Evolutionary conservation across 805 yeast genomes (phyloP).

Genomic region (Blastobotrys mokoenaii): DNA sequence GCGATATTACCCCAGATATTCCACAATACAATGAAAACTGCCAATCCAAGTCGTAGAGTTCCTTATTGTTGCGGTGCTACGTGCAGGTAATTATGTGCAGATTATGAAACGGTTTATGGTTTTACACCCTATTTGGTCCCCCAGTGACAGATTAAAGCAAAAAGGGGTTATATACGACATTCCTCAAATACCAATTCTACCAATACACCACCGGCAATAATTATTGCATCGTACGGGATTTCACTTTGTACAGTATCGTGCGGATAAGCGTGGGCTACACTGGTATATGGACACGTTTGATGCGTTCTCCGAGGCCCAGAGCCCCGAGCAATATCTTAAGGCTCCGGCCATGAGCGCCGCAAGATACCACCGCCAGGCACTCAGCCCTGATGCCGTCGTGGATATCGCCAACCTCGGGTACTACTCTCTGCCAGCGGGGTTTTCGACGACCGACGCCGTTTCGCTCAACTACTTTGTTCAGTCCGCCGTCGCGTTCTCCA

Average conservation of each 20-base stretch:
- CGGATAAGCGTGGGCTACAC: not conserved
- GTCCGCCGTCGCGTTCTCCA: constrained; percentile 20
- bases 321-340: constrained; percentile 16
- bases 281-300: constrained; percentile 7
- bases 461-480: constrained; percentile 22
- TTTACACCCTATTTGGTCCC: too few species aligned
- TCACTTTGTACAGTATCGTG: not conserved
- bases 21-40: too few species aligned
- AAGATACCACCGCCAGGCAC: too few species aligned
- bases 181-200: too few species aligned
- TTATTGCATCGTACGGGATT: not conserved
- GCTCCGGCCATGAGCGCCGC: constrained; percentile 12
- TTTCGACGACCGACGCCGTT: constrained; percentile 18
- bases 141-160: too few species aligned
- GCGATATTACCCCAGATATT: too few species aligned
- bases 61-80: too few species aligned
- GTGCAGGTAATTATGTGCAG: too few species aligned
- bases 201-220: not conserved
- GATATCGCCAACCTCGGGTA: constrained; percentile 12
- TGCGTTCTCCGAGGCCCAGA: constrained; percentile 13
- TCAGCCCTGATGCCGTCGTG: too few species aligned
- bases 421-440: constrained; percentile 19
- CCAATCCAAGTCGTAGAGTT: too few species aligned
- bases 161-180: too few species aligned
- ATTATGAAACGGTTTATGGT: too few species aligned